phyloP scores from a whole-genome alignment of 768 basidiomycete genomes.

The Macrocybe gigantea region DNA sequence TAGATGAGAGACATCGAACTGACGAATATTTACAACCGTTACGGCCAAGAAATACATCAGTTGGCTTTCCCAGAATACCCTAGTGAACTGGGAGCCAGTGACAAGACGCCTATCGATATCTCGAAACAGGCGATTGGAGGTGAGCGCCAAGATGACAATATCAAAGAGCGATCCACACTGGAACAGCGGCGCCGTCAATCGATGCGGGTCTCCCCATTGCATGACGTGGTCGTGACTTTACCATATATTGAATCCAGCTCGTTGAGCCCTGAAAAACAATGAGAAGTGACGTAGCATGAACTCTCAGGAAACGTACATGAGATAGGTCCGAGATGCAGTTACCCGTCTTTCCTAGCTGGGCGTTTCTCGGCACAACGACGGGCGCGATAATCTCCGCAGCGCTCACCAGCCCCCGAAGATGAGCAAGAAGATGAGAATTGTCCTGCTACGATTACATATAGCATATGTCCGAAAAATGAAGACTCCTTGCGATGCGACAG shows the following conservation, averaged over 20 bases:
- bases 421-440: slow-evolving; percentile 10
- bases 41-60: slow-evolving; percentile 15
- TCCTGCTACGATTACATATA: slow-evolving; percentile 9
- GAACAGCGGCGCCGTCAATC: background rate
- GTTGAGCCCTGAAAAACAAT: slow-evolving; percentile 9
- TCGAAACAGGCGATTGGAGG: slow-evolving; percentile 12
- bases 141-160: slow-evolving; percentile 12
- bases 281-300: background rate
- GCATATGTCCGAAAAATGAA: slow-evolving; percentile 16
- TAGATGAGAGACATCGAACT: background rate
- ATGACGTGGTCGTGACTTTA: background rate
- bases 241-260: slow-evolving; percentile 15
- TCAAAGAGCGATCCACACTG: slow-evolving; percentile 15
- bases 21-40: slow-evolving; percentile 12
- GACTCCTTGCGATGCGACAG: slow-evolving; percentile 14
- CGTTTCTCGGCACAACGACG: slow-evolving; percentile 13
- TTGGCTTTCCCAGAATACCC: slow-evolving; percentile 15
- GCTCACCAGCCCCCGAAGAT: slow-evolving; percentile 13
- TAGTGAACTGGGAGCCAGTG: slow-evolving; percentile 13
- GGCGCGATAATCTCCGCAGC: slow-evolving; percentile 13
- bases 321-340: slow-evolving; percentile 14
- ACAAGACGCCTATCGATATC: slow-evolving; percentile 9
- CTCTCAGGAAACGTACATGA: slow-evolving; percentile 5
- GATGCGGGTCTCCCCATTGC: background rate
- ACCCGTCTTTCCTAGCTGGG: slow-evolving; percentile 9